Evolutionary conservation across 31 red algal species (phyloP), one percentile per base, ranked within the genome.

Genomic region (Asparagopsis taxiformis): DNA sequence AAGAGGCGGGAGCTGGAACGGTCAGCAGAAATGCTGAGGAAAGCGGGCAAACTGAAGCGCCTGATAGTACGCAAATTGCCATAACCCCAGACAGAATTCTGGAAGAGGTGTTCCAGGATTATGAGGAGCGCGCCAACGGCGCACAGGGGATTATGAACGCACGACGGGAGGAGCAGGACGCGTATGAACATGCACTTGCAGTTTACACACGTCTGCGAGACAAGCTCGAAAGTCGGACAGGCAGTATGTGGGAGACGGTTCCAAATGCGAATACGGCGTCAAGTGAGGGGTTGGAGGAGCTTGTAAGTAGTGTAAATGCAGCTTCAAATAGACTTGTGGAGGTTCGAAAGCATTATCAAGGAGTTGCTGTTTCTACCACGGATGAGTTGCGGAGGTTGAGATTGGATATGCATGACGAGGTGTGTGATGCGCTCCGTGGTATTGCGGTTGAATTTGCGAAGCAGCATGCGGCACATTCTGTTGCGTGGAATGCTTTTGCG

Each of bases 141-240:
- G 87, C 77, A 48, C 61, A 91, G 35, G 36, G 72, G 4, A 91
- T 91, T 21, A 81, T 91, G 71, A 70, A 68, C 43, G 55, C 70
- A 10, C 60, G 87, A 29, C 52, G 43, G 54, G 77, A 91, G 21
- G 87, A 91, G 50, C 87, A 84, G 54, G 76, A 91, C 20, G 87
- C 87, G 6, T 91, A 83, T 54, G 87, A 91, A 69, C 77, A 82
- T 34, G 87, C 87, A 2, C 52, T 82, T 6, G 63, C 70, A 6
- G 71, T 76, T 62, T 91, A 91, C 48, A 75, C 68, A 39, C 75
- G 70, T 32, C 55, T 91, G 53, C 68, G 87, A 31, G 87, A 91
- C 60, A 19, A 62, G n/a, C 49, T 83, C 5, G 87, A 82, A 39
- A 71, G 70, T 20, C 68, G 67, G 1, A 75, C 85, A 1, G 85